These are phyloP conservation scores for Nymphaea colorata DNA, from an alignment of 164 flowering plant species.

Conservation along the genomic window DNA sequence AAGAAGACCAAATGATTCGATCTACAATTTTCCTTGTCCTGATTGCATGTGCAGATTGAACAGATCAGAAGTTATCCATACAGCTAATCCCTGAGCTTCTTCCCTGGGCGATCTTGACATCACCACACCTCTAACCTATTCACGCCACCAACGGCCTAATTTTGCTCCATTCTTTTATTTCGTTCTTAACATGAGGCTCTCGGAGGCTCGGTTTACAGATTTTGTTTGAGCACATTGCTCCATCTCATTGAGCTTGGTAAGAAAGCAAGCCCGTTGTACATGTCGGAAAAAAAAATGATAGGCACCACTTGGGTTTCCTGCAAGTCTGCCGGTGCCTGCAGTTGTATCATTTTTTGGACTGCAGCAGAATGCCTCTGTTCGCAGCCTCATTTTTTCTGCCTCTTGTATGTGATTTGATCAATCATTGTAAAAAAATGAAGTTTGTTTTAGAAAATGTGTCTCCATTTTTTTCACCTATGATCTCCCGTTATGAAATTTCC, in stretches of 20 bases:
- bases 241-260: neutral
- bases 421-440: neutral
- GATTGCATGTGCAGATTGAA: slow-evolving; percentile 78
- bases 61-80: slow-evolving; percentile 27
- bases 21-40: slow-evolving; percentile 87
- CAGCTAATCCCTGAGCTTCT: neutral
- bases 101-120: neutral
- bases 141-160: neutral
- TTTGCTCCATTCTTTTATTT: neutral
- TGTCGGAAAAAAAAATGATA: neutral
- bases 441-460: neutral
- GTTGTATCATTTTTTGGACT: neutral
- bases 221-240: slow-evolving; percentile 2
- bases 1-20: slow-evolving; percentile 70
- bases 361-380: neutral
- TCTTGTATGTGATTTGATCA: neutral
- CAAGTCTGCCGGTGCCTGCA: neutral
- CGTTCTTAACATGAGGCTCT: neutral
- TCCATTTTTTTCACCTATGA: neutral
- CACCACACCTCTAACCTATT: neutral
- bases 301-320: neutral
- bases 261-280: neutral
- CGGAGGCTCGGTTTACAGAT: neutral
- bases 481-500: neutral
- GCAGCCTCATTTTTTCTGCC: slow-evolving; percentile 2